Conservation (phyloP, 768 basidiomycete species). For the Naganishia randhawae region DNA sequence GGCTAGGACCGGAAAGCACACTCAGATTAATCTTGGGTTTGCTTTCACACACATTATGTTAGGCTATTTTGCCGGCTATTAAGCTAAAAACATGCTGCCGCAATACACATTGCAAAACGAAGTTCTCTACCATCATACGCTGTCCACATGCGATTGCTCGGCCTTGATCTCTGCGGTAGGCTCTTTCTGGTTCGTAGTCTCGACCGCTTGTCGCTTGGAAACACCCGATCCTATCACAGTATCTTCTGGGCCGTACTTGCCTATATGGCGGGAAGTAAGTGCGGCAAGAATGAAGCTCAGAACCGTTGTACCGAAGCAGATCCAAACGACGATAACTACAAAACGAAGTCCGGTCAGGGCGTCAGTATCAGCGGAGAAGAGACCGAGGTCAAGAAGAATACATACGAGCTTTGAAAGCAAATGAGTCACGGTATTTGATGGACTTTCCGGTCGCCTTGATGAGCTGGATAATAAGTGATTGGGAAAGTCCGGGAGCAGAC, state of each 20-base stretch:
- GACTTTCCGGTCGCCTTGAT: conserved; percentile 23
- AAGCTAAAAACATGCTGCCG: background rate
- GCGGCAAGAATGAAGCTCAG: conserved; percentile 23
- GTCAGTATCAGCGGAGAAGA: background rate
- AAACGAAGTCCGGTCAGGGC: background rate
- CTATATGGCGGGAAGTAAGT: conserved; percentile 22
- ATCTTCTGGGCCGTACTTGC: conserved; percentile 23
- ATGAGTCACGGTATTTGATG: conserved; percentile 18
- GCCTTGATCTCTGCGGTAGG: background rate
- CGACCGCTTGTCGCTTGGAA: conserved; percentile 10
- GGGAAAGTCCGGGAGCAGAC: conserved; percentile 3
- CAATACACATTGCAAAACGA: background rate
- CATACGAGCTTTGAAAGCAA: conserved; percentile 24
- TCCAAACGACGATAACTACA: conserved; percentile 26
- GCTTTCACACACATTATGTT: background rate
- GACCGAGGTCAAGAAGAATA: background rate
- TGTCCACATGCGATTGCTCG: background rate
- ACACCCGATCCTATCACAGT: conserved; percentile 16
- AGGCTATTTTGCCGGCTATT: background rate
- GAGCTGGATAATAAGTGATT: background rate
- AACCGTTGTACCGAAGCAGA: conserved; percentile 23
- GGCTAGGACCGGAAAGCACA: background rate
- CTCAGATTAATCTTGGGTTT: background rate
- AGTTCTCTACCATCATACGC: background rate
- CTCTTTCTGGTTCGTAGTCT: background rate